These are phyloP conservation scores for Jimgerdemannia flammicorona DNA, from an alignment of 192 early-diverging fungal species.

Conservation along the genomic window DNA sequence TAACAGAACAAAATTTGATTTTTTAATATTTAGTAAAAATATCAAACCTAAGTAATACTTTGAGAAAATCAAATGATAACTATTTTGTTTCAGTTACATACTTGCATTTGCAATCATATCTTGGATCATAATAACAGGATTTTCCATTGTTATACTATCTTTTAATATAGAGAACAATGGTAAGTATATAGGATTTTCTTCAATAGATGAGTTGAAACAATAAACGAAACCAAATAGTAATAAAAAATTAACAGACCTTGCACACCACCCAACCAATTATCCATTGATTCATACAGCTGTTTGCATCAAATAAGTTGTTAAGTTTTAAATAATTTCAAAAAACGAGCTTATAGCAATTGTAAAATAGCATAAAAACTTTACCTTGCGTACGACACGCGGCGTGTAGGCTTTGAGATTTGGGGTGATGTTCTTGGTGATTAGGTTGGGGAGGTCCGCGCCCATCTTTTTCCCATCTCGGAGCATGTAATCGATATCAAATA, in stretches of 20 bases:
- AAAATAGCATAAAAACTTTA: not conserved
- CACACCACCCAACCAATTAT: not conserved
- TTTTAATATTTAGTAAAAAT: not conserved
- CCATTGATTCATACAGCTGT: not conserved
- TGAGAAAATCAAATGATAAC: not conserved
- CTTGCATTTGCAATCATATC: not conserved
- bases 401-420: conserved; percentile 24
- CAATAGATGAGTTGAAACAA: not conserved
- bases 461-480: conserved; percentile 1
- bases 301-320: not conserved
- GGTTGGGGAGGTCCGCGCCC: conserved; percentile 6
- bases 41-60: no score
- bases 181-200: not conserved
- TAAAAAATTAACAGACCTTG: not conserved
- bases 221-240: not conserved
- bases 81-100: not conserved
- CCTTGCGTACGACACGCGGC: conserved; percentile 15
- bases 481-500: not conserved
- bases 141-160: not conserved
- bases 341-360: not conserved
- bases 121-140: not conserved
- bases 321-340: not conserved
- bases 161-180: not conserved
- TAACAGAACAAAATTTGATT: not conserved
- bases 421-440: conserved; percentile 24